These are phyloP conservation scores for Fraxinus quadrangulata DNA, from an alignment of 257 asterid genomes.

Conservation along the genomic window DNA sequence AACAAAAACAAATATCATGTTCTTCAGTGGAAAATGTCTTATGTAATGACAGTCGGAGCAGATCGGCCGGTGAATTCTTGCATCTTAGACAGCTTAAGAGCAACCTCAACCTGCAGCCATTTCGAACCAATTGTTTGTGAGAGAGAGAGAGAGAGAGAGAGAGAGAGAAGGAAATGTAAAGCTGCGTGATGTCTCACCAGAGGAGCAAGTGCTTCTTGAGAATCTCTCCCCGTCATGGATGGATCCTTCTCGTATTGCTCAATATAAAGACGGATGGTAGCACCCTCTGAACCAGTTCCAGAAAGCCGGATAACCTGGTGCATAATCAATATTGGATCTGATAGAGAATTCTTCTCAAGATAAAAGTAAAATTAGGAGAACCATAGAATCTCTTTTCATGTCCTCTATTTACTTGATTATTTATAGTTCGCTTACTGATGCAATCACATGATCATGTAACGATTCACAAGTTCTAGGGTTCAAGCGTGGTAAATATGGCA, in stretches of 20 bases:
- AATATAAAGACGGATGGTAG: slow-evolving; percentile 91
- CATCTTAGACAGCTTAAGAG: slow-evolving; percentile 90
- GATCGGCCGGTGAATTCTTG: slow-evolving; percentile 88
- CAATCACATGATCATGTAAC: background rate
- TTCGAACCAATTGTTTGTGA: slow-evolving; percentile 5
- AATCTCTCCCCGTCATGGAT: slow-evolving; percentile 78
- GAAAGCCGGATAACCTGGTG: slow-evolving; percentile 94
- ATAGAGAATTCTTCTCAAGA: background rate
- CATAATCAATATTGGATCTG: slow-evolving; percentile 14
- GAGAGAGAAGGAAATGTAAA: background rate
- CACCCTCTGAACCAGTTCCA: slow-evolving; percentile 99
- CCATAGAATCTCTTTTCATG: background rate
- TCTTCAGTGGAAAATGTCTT: slow-evolving; percentile 21
- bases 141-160: no score
- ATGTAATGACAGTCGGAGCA: slow-evolving; percentile 92
- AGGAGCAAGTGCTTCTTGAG: slow-evolving; percentile 88
- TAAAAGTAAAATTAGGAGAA: background rate
- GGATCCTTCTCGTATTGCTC: slow-evolving; percentile 93
- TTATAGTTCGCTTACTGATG: background rate
- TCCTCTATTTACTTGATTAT: background rate
- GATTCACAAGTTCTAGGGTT: background rate
- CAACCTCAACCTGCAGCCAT: slow-evolving; percentile 74
- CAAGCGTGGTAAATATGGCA: background rate
- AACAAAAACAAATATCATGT: background rate
- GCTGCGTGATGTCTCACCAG: slow-evolving; percentile 44